These are phyloP conservation scores for Crithidia sp. DNA, from an alignment of 208 protist genomes.

Conservation along the genomic window DNA sequence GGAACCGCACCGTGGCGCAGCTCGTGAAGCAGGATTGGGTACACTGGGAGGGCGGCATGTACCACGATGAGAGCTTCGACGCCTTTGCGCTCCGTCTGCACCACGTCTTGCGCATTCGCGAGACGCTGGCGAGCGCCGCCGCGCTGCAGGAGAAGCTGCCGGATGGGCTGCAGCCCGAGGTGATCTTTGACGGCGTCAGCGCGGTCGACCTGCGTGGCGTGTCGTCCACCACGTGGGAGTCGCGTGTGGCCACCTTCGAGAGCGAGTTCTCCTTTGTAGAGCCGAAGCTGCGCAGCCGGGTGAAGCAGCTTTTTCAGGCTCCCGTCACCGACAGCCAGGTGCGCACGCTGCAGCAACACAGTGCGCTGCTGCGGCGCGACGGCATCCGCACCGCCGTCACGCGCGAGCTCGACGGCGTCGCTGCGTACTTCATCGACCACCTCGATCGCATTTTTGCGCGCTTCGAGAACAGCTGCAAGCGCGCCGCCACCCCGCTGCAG, in stretches of 20 bases:
- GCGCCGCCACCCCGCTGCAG: constrained; percentile 68
- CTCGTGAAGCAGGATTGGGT: constrained; percentile 71
- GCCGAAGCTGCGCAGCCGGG: constrained; percentile 62
- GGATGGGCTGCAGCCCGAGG: constrained; percentile 67
- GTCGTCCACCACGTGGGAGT: constrained; percentile 56
- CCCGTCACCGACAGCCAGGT: constrained; percentile 42
- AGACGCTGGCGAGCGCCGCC: constrained; percentile 51
- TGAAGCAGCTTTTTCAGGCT: constrained; percentile 62
- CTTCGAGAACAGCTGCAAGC: constrained; percentile 70
- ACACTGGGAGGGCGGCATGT: constrained; percentile 76
- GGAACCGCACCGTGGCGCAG: constrained; percentile 52
- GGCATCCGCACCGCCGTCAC: constrained; percentile 56
- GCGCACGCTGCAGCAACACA: constrained; percentile 57
- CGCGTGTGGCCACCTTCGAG: constrained; percentile 71
- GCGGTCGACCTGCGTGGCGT: constrained; percentile 58
- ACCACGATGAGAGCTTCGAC: constrained; percentile 76
- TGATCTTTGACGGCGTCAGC: constrained; percentile 74
- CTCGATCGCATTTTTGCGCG: constrained; percentile 53
- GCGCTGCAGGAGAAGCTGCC: constrained; percentile 48
- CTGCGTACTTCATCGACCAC: constrained; percentile 62
- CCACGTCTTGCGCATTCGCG: constrained; percentile 75
- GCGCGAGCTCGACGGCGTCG: constrained; percentile 55
- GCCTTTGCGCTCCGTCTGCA: constrained; percentile 65
- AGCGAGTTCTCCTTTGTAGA: constrained; percentile 87
- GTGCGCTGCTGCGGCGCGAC: constrained; percentile 59